Evolutionary conservation across 352 stramenopile genomes (phyloP).

Genomic region (Globisporangium cystogenes): DNA sequence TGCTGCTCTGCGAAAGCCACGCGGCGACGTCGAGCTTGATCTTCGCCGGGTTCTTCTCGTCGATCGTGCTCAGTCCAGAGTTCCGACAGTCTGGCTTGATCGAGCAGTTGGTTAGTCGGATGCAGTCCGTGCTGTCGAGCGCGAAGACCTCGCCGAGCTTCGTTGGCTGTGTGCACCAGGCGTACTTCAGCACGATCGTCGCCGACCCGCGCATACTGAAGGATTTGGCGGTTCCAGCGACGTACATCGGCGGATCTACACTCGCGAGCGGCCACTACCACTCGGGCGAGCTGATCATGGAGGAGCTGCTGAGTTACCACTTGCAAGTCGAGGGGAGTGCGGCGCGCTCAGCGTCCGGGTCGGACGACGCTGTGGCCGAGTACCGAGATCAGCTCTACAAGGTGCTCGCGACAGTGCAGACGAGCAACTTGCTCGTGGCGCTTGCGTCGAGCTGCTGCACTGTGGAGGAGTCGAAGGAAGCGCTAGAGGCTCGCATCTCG

Average conservation of each 20-base stretch:
- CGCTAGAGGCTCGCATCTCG: slow-evolving; percentile 54
- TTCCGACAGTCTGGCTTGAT: slow-evolving; percentile 17
- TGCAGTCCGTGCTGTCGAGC: slow-evolving; percentile 6
- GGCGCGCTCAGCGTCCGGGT: slow-evolving; percentile 1
- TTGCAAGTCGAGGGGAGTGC: slow-evolving; percentile 8
- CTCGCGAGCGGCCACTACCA: slow-evolving; percentile 54
- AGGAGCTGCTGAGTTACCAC: slow-evolving; percentile 53
- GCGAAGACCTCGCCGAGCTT: slow-evolving; percentile 14
- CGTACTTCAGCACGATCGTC: slow-evolving; percentile 39
- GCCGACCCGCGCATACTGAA: slow-evolving; percentile 24
- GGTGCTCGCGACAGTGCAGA: slow-evolving; percentile 54
- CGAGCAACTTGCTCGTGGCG: slow-evolving; percentile 57
- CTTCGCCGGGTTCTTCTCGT: slow-evolving; percentile 38
- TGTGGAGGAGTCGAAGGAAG: slow-evolving; percentile 44
- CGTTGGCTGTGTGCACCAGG: slow-evolving; percentile 33
- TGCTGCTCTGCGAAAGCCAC: slow-evolving; percentile 54
- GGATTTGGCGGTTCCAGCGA: slow-evolving; percentile 28
- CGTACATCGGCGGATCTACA: slow-evolving; percentile 41
- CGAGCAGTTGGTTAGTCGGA: slow-evolving; percentile 2
- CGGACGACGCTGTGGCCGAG: slow-evolving; percentile 19
- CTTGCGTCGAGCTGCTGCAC: slow-evolving; percentile 48
- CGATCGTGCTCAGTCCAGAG: slow-evolving; percentile 27
- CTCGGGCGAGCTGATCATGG: slow-evolving; percentile 54
- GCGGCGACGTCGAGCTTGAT: slow-evolving; percentile 30
- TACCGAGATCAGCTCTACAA: slow-evolving; percentile 76